phyloP scores from a whole-genome alignment of 2,329 filamentous ascomycete species.

The Fusarium nurragi region DNA sequence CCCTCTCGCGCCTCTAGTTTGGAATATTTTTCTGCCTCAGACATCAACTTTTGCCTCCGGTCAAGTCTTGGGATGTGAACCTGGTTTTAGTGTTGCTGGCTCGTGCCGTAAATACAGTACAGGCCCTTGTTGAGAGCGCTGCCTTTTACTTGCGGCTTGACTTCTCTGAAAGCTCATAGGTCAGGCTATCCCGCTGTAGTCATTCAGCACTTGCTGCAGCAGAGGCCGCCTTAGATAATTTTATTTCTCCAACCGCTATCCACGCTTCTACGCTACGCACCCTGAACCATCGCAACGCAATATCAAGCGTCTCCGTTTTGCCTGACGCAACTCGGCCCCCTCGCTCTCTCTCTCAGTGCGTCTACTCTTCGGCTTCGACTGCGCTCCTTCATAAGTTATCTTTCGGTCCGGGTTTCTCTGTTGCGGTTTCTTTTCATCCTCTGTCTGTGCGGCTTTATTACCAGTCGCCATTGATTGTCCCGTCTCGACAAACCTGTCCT shows the following conservation, averaged over 20 bases:
- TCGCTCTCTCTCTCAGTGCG: conserved; percentile 30
- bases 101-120: conserved; percentile 8
- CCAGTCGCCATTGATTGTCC: conserved; percentile 27
- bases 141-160: conserved; percentile 23
- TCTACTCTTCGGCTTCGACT: conserved; percentile 30
- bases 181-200: conserved; percentile 2
- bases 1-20: not conserved
- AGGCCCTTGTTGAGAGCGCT: conserved; percentile 1
- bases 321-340: conserved; percentile 41
- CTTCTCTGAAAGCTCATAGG: conserved; percentile 27
- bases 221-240: conserved; percentile 38
- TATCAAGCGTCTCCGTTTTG: conserved; percentile 39
- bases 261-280: not conserved
- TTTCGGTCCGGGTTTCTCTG: conserved; percentile 15
- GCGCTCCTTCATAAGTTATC: conserved; percentile 22
- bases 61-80: not conserved
- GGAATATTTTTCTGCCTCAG: conserved; percentile 44
- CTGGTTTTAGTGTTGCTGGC: conserved; percentile 15
- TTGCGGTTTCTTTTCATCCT: conserved; percentile 4
- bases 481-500: conserved; percentile 17
- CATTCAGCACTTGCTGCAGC: not conserved
- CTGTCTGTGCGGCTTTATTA: conserved; percentile 27
- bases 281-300: conserved; percentile 20
- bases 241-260: conserved; percentile 42
- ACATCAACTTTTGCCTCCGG: conserved; percentile 37